Evolutionary conservation across 2,329 filamentous ascomycete genomes (phyloP).

Genomic region (Conoideocrella luteorostrata): DNA sequence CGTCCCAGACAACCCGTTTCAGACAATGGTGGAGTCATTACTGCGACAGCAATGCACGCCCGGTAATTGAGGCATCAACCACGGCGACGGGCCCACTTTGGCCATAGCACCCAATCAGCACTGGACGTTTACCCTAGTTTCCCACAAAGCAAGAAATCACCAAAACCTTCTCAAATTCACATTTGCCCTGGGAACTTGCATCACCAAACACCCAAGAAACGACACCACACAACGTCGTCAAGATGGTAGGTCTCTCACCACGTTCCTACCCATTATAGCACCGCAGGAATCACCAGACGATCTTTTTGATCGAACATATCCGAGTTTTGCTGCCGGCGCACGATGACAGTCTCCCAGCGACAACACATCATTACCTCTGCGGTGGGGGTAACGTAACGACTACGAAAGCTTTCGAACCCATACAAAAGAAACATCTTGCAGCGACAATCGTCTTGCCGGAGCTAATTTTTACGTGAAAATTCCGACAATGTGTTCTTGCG

Average conservation of each 20-base stretch:
- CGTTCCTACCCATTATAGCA: slow-evolving; percentile 9
- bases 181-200: slow-evolving; percentile 30
- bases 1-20: neutral
- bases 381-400: no score
- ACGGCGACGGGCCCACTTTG: slow-evolving; percentile 6
- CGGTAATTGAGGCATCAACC: slow-evolving; percentile 7
- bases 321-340: slow-evolving; percentile 20
- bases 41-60: slow-evolving; percentile 1
- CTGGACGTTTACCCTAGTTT: slow-evolving; percentile 31
- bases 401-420: no score
- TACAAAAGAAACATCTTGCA: no score
- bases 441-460: no score
- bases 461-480: neutral
- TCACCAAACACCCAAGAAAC: slow-evolving; percentile 36
- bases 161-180: slow-evolving; percentile 36
- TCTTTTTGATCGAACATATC: slow-evolving; percentile 5
- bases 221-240: slow-evolving; percentile 40
- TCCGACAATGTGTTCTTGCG: neutral
- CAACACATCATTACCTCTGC: no score
- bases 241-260: slow-evolving; percentile 37
- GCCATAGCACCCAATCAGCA: slow-evolving; percentile 25
- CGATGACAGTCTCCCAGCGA: slow-evolving; percentile 22
- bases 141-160: slow-evolving; percentile 40
- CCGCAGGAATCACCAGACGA: slow-evolving; percentile 4
- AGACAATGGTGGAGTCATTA: slow-evolving; percentile 1